Conservation (phyloP, 208 protist genomes). For the Trypanosomatidae sp. region DNA sequence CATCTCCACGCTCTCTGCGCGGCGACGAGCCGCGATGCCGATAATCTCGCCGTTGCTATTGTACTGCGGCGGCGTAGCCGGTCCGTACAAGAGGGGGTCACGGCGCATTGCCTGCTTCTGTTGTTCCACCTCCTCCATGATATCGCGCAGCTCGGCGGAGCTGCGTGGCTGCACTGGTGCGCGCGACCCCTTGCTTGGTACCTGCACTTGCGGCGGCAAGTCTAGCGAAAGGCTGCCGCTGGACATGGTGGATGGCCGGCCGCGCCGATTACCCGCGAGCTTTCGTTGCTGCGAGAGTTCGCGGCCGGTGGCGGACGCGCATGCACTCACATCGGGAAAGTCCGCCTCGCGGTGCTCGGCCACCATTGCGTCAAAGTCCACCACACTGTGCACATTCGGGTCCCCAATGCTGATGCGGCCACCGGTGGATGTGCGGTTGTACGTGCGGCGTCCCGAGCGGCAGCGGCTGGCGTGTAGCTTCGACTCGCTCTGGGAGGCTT, state of each 20-base stretch:
- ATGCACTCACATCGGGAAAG: slow-evolving; percentile 47
- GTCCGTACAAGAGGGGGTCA: slow-evolving; percentile 20
- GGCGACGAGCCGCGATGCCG: slow-evolving; percentile 73
- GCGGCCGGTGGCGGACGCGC: slow-evolving; percentile 7
- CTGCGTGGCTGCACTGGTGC: slow-evolving; percentile 40
- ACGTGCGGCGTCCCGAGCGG: slow-evolving; percentile 43
- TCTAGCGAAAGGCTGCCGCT: slow-evolving; percentile 58
- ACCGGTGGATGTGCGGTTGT: slow-evolving; percentile 64
- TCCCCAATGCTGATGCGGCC: slow-evolving; percentile 76
- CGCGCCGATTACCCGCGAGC: slow-evolving; percentile 10
- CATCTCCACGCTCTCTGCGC: slow-evolving; percentile 54
- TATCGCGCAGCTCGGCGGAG: slow-evolving; percentile 50
- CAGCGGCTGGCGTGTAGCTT: slow-evolving; percentile 19
- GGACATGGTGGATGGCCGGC: slow-evolving; percentile 21
- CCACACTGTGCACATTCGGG: slow-evolving; percentile 40
- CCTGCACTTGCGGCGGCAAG: slow-evolving; percentile 57
- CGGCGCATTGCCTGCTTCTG: slow-evolving; percentile 10
- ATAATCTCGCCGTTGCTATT: slow-evolving; percentile 69
- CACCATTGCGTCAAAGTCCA: slow-evolving; percentile 62
- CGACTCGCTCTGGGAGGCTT: slow-evolving; percentile 15
- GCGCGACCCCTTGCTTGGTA: slow-evolving; percentile 32
- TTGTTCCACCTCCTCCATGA: slow-evolving; percentile 30
- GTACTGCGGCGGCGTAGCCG: slow-evolving; percentile 24
- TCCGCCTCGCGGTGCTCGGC: slow-evolving; percentile 59
- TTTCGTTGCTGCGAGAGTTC: slow-evolving; percentile 7